Base-by-base conservation (phyloP, 1,284 basidiomycete species). In the Trametes polyzona region DNA sequence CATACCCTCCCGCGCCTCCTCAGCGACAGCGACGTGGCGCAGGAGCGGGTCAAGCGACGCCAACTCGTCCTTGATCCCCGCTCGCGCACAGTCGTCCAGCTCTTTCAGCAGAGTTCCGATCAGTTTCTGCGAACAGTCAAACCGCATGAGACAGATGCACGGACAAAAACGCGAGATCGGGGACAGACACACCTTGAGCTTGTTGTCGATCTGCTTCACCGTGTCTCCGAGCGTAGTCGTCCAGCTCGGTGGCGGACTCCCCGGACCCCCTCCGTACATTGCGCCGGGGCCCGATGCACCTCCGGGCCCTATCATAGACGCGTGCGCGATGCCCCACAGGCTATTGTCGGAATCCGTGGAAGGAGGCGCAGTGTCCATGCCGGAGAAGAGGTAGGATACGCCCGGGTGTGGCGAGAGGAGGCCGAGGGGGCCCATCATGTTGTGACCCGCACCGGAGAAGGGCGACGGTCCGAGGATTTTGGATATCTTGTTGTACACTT, bases 401-500 rank as follows among this genome's bases (percentile, higher is more conserved):
- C 89, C 89, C 2, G 89, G 90, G 65, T 89, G 86, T 1, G 89
- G 89, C 4, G 86, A 81, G 23, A 91, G 78, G 9, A 84, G 72
- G 5, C 88, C 88, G 12, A 91, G 75, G 10, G 89, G 86, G 0
- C 90, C 90, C 80, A 87, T 86, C 85, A 90, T 89, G 61, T 88
- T 82, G 60, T 87, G 82, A 14, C 83, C 78, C 16, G 80, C 76
- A 61, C 81, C 80, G 3, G 87, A 79, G 67, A 91, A 86, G 0
- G 86, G 83, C 2, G 89, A 89, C 2, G 89, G 90, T 1, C 90
- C 90, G 19, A 95, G 83, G 43, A 92, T 82, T 68, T 86, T 86
- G 4, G 84, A 82, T 42, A 95, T 87, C 72, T 92, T 93, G 72
- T 90, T 87, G 77, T 95, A 95, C 23, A 92, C 84, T 69, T 93